Base-by-base conservation (phyloP, 2,329 filamentous ascomycete genomes). In the Fusarium sacchari region DNA sequence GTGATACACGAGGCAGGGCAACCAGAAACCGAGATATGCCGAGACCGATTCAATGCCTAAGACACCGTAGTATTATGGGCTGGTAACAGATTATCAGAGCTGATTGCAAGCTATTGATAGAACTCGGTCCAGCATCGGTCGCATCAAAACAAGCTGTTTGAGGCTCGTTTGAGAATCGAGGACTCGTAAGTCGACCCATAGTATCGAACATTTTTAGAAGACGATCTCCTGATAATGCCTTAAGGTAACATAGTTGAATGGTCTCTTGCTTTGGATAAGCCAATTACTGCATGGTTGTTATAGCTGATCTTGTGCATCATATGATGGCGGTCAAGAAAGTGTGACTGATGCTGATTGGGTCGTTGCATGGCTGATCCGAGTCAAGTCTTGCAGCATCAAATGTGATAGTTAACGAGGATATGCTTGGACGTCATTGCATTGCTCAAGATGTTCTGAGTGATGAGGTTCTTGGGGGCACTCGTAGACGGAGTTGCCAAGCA, bases 321-420 rank as follows among this genome's bases (percentile, higher is more conserved):
- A 37, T 36, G 50, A 61, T 57, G 50, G 37, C 37, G 52, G 59
- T 58, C 30, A 43, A 43, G 59, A 61, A 55, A 28, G 53, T 36
- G 49, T 61, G 39, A 58, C 39, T 32, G 32, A 57, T 57, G 49
- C 24, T 58, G 59, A 57, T 61, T 61, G 59, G 59, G 18, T 32
- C 8, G 30, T 7, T 10, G 36, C 34, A 32, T 18, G 37, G 28
- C 22, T 37, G 47, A 56, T 60, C 26, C 32, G 36, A 34, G 58
- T 28, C 55, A 36, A 18, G 55, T 28, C 20, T 30, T n/a, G 28
- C n/a, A 49, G 20, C n/a, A 26, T 47, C 2, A 28, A 55, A 40
- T 40, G 50, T 40, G 57, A 22, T 28, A 24, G 28, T 42, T 56
- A 3, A 40, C n/a, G 36, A 42, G 14, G 46, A 57, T 30, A 36